phyloP scores from a whole-genome alignment of 176 grass and related monocot species.

The Tillandsia fasciculata region DNA sequence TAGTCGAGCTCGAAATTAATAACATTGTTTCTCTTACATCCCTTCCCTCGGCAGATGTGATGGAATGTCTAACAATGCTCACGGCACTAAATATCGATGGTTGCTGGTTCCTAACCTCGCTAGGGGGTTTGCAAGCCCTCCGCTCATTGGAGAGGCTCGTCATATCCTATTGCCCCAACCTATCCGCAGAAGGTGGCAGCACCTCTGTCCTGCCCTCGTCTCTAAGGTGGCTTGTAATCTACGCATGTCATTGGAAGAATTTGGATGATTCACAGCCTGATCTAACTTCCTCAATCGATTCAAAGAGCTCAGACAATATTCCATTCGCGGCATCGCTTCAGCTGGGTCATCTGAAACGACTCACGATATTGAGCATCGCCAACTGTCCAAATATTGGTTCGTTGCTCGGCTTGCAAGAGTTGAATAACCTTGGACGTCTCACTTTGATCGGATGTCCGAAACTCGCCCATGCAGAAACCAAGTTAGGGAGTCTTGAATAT shows the following conservation, averaged over 20 bases:
- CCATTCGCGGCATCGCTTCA: neutral
- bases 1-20: neutral
- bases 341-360: neutral
- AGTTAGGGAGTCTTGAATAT: neutral
- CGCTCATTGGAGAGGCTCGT: neutral
- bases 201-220: neutral
- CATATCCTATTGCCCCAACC: neutral
- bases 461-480: neutral
- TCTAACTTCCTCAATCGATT: no score
- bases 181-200: neutral
- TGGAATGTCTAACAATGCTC: neutral
- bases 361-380: neutral
- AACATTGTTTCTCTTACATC: neutral
- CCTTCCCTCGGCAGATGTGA: neutral
- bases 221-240: no score
- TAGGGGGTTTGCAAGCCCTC: neutral
- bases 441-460: neutral
- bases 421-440: neutral
- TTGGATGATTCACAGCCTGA: no score
- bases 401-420: no score
- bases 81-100: neutral
- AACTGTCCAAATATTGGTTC: neutral
- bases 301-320: neutral
- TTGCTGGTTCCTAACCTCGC: neutral
- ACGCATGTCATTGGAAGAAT: no score